Conservation (phyloP, 2,329 filamentous ascomycete species). For the Conoideocrella luteorostrata region DNA sequence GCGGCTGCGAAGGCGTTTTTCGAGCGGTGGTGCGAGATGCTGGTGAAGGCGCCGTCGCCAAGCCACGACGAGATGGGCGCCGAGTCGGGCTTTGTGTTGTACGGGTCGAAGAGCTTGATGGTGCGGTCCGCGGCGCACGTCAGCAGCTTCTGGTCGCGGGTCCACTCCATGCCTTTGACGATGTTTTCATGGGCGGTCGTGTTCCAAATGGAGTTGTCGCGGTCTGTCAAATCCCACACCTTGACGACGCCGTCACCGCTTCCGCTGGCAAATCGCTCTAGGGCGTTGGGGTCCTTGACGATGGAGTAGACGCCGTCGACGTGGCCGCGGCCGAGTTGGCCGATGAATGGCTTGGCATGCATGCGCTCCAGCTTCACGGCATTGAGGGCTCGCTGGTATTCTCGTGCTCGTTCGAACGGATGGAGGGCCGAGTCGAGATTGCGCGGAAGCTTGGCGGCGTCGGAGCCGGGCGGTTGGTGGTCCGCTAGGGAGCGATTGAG, state of each 20-base stretch:
- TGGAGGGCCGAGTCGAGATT: conserved; percentile 81
- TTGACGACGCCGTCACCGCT: conserved; percentile 92
- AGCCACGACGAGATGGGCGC: conserved; percentile 81
- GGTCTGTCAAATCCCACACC: conserved; percentile 72
- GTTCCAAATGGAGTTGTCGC: conserved; percentile 65
- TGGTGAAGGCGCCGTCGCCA: conserved; percentile 75
- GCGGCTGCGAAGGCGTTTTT: conserved; percentile 73
- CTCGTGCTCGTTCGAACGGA: conserved; percentile 83
- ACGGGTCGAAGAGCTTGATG: conserved; percentile 88
- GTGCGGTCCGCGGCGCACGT: conserved; percentile 82
- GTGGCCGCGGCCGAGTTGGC: conserved; percentile 81
- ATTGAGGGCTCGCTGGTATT: conserved; percentile 56
- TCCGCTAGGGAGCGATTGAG: conserved; percentile 59
- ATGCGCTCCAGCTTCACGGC: conserved; percentile 90
- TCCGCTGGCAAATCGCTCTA: conserved; percentile 72
- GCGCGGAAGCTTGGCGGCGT: conserved; percentile 57
- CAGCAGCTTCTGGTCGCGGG: conserved; percentile 73
- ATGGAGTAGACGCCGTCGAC: conserved; percentile 80
- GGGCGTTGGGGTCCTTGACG: conserved; percentile 69
- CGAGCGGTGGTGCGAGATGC: conserved; percentile 74
- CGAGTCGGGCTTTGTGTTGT: conserved; percentile 61
- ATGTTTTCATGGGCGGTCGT: conserved; percentile 85
- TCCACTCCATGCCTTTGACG: conserved; percentile 88
- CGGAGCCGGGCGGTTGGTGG: conserved; percentile 60
- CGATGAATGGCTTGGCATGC: conserved; percentile 71